Conservation (phyloP, 352 stramenopile species). For the Discostella stelligera region DNA sequence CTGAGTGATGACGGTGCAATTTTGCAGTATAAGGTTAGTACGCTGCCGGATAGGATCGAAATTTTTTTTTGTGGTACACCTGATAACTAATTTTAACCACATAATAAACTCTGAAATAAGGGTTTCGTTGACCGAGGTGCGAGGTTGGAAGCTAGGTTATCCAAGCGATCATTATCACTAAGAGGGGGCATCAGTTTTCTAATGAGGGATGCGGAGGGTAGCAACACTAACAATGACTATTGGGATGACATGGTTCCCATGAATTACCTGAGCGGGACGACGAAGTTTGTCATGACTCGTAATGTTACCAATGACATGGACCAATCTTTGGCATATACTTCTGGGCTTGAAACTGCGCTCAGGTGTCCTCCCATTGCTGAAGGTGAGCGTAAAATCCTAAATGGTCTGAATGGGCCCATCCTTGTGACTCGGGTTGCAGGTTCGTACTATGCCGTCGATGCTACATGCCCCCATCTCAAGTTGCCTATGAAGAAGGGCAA, state of each 20-base stretch:
- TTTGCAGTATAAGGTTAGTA: conserved; percentile 65
- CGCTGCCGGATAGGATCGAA: not conserved
- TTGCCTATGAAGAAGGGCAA: conserved; percentile 61
- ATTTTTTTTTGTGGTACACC: not conserved
- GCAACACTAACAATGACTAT: conserved; percentile 52
- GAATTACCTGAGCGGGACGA: conserved; percentile 76
- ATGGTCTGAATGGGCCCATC: conserved; percentile 40
- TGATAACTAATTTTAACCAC: not conserved
- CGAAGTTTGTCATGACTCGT: conserved; percentile 80
- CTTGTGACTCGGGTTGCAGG: conserved; percentile 48
- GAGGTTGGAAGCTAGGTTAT: conserved; percentile 76
- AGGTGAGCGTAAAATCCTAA: conserved; percentile 49
- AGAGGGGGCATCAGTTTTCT: conserved; percentile 76
- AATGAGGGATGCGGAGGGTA: conserved; percentile 71
- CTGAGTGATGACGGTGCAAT: conserved; percentile 75
- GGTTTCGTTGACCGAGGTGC: conserved; percentile 82
- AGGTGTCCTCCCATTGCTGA: conserved; percentile 38
- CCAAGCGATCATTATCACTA: conserved; percentile 72
- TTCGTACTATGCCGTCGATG: conserved; percentile 53
- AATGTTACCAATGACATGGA: conserved; percentile 40
- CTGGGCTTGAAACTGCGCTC: conserved; percentile 10
- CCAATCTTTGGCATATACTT: conserved; percentile 2
- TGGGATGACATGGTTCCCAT: conserved; percentile 80
- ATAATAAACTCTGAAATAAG: not conserved
- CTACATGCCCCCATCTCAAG: conserved; percentile 51